Evolutionary conservation across 352 stramenopile genomes (phyloP).

Genomic region (Lagenidium giganteum): DNA sequence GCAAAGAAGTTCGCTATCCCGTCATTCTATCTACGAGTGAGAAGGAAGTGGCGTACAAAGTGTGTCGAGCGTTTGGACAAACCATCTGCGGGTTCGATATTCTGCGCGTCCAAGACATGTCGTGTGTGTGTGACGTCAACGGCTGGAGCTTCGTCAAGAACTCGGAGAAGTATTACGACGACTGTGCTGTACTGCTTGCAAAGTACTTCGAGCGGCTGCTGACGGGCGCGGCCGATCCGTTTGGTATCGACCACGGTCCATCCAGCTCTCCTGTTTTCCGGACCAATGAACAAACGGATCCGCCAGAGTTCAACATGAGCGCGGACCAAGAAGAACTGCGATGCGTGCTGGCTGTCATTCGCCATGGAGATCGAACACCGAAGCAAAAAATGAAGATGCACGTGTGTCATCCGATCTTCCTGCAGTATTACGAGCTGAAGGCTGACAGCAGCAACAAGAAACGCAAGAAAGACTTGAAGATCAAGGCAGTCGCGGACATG

Average conservation of each 20-base stretch:
- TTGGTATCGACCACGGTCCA: conserved; percentile 72
- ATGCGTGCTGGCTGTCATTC: conserved; percentile 98
- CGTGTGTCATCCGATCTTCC: conserved; percentile 80
- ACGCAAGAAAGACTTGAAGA: conserved; percentile 66
- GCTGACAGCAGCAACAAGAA: too few species aligned
- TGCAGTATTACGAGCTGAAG: conserved; percentile 86
- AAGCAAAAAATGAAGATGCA: conserved; percentile 99
- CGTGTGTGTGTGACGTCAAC: conserved; percentile 99
- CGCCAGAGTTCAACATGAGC: conserved; percentile 60
- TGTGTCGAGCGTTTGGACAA: conserved; percentile 95
- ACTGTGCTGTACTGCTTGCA: conserved; percentile 94
- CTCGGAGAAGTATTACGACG: conserved; percentile 99
- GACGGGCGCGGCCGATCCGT: conserved; percentile 76
- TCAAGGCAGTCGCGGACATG: conserved; percentile 76
- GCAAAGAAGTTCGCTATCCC: conserved; percentile 98
- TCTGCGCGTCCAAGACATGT: conserved; percentile 87
- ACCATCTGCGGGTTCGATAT: conserved; percentile 99
- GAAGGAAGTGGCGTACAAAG: conserved; percentile 97
- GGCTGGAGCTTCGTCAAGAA: conserved; percentile 99
- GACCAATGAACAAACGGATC: conserved; percentile 18
- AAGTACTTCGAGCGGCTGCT: conserved; percentile 84
- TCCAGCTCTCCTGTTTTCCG: conserved; percentile 22
- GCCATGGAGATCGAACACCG: conserved; percentile 98
- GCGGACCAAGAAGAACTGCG: conserved; percentile 95
- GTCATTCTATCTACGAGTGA: conserved; percentile 98